Evolutionary conservation across 192 early-diverging fungal species (phyloP).

Genomic region (Backusella tarrabulga): DNA sequence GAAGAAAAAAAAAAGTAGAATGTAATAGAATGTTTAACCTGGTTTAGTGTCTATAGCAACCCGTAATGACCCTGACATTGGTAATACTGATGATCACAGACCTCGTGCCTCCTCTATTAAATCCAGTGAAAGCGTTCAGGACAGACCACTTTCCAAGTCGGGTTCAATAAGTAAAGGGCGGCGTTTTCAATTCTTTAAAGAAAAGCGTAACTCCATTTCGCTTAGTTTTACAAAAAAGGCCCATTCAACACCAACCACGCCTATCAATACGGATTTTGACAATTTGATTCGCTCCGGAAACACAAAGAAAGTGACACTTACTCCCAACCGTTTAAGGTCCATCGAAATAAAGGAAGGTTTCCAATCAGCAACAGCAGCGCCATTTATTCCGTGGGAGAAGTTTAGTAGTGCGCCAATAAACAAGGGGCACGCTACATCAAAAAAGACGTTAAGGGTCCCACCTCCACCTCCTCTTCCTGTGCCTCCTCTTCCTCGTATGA

Average conservation of each 20-base stretch:
- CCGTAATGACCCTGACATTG: background rate
- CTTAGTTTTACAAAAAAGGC: background rate
- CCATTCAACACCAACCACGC: background rate
- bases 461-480: background rate
- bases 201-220: constrained; percentile 13
- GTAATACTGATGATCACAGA: background rate
- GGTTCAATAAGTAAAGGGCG: constrained; percentile 18
- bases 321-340: constrained; percentile 54
- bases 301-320: constrained; percentile 59
- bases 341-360: constrained; percentile 43
- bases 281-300: constrained; percentile 51
- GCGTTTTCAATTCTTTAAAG: constrained; percentile 29
- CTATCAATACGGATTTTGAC: constrained; percentile 40
- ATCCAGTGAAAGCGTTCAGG: constrained; percentile 13
- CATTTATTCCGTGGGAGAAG: background rate
- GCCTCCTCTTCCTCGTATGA: background rate
- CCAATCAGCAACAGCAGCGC: background rate
- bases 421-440: background rate
- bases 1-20: background rate
- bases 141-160: constrained; percentile 22
- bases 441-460: background rate
- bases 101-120: constrained; percentile 10
- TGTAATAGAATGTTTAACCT: background rate
- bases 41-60: constrained; percentile 1
- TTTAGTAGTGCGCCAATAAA: background rate